phyloP scores from a whole-genome alignment of 257 asterid genomes.

The Vinca minor region DNA sequence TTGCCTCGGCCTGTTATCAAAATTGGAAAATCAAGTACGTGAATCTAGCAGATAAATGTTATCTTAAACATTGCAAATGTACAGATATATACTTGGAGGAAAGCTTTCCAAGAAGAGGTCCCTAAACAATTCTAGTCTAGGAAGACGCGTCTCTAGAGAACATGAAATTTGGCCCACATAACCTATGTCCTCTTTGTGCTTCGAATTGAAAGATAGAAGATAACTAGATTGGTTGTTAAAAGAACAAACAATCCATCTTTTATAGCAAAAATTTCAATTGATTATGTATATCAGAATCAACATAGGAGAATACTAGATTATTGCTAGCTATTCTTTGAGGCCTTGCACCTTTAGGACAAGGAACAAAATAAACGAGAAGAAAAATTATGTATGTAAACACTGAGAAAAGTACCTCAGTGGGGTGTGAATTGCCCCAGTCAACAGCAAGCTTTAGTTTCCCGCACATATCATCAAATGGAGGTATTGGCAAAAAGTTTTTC shows the following conservation, averaged over 20 bases:
- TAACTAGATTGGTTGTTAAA: too few relatives aligned
- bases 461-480: constrained; percentile 37
- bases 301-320: neutral
- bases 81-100: neutral
- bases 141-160: too few relatives aligned
- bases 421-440: constrained; percentile 62
- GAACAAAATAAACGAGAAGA: neutral
- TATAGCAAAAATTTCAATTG: too few relatives aligned
- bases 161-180: too few relatives aligned
- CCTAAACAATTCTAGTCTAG: neutral
- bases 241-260: too few relatives aligned
- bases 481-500: constrained; percentile 35
- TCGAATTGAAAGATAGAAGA: too few relatives aligned
- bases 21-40: too few relatives aligned
- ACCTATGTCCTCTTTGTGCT: too few relatives aligned
- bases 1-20: constrained; percentile 44
- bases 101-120: neutral
- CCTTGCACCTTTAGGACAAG: neutral
- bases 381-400: neutral
- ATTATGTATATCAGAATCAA: too few relatives aligned
- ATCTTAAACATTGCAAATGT: neutral
- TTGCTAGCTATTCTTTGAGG: neutral
- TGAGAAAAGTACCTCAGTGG: constrained; percentile 26
- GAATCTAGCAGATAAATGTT: neutral
- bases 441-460: constrained; percentile 41